A percentile compares a stretch with the other conserved stretches of the same genome.
Conservation (phyloP, 2,329 filamentous ascomycete genomes). For the Xylaria sp. region DNA sequence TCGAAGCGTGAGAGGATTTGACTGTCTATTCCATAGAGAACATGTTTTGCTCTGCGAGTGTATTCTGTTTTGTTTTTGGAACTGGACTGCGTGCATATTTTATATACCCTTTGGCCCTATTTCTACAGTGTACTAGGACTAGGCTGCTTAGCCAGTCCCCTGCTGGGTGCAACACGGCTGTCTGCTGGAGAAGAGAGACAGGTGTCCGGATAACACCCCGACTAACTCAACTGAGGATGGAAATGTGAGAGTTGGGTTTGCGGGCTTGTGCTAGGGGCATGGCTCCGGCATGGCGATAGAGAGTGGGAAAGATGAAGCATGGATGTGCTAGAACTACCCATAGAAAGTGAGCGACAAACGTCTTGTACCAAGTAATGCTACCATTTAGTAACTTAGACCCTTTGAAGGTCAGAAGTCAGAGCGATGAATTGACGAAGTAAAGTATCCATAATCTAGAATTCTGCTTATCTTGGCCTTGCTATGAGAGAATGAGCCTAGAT, state of each 20-base stretch:
- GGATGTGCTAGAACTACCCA: slow-evolving; percentile 22
- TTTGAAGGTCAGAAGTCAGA: slow-evolving; percentile 15
- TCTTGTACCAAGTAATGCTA: slow-evolving; percentile 22
- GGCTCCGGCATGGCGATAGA: slow-evolving; percentile 39
- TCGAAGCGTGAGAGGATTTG: background rate
- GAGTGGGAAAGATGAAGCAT: slow-evolving; percentile 9
- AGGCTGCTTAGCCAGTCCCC: slow-evolving; percentile 8
- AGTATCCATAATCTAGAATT: background rate
- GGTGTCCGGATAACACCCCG: background rate
- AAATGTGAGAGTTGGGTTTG: background rate
- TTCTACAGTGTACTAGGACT: slow-evolving; percentile 2
- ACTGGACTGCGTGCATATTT: slow-evolving; percentile 27
- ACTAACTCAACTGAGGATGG: background rate
- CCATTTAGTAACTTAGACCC: slow-evolving; percentile 32
- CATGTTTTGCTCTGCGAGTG: slow-evolving; percentile 19
- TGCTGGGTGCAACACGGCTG: slow-evolving; percentile 2
- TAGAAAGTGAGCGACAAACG: slow-evolving; percentile 4
- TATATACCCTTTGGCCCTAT: slow-evolving; percentile 28
- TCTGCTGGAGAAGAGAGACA: background rate
- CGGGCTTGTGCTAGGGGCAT: slow-evolving; percentile 1
- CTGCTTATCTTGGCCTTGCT: background rate
- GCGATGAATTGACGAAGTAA: background rate
- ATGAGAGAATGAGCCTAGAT: background rate
- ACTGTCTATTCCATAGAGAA: background rate
- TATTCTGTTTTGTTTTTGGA: slow-evolving; percentile 22